These are phyloP conservation scores for Chaetoceros tenuissimus DNA, from an alignment of 108 stramenopile species.

Conservation along the genomic window DNA sequence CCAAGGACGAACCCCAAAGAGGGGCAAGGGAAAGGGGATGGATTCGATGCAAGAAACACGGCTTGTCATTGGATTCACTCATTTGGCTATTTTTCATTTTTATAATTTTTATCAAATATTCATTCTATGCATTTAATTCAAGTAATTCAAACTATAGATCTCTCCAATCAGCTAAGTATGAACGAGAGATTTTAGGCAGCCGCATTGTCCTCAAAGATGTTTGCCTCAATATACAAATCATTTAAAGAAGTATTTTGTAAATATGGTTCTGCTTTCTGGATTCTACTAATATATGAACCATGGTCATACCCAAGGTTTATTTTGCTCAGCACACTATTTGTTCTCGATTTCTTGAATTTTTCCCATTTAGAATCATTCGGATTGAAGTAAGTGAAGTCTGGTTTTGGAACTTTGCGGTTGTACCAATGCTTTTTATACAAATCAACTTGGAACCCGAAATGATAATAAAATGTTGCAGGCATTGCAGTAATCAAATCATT, in stretches of 20 bases:
- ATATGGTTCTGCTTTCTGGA: neutral
- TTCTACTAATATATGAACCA: neutral
- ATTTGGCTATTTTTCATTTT: no score
- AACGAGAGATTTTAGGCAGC: no score
- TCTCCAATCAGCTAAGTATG: no score
- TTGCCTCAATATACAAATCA: neutral
- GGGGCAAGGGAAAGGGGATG: no score
- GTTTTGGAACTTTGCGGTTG: neutral
- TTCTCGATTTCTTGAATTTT: neutral
- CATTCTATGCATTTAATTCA: no score
- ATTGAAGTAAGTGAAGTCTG: neutral
- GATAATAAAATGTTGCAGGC: slow-evolving; percentile 27
- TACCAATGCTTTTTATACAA: slow-evolving; percentile 10
- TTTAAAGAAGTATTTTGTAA: slow-evolving; percentile 1
- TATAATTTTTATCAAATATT: no score
- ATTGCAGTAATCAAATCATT: slow-evolving; percentile 38
- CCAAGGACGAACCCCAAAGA: no score
- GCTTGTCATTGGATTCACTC: no score
- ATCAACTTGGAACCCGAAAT: slow-evolving; percentile 34
- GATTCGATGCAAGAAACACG: no score
- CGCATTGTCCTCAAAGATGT: neutral
- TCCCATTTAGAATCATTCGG: neutral
- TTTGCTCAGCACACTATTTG: neutral
- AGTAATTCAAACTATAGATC: no score
- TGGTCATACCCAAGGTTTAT: slow-evolving; percentile 6